These are phyloP conservation scores for Choiromyces venosus DNA, from an alignment of 495 filamentous ascomycete genomes.

Conservation along the genomic window DNA sequence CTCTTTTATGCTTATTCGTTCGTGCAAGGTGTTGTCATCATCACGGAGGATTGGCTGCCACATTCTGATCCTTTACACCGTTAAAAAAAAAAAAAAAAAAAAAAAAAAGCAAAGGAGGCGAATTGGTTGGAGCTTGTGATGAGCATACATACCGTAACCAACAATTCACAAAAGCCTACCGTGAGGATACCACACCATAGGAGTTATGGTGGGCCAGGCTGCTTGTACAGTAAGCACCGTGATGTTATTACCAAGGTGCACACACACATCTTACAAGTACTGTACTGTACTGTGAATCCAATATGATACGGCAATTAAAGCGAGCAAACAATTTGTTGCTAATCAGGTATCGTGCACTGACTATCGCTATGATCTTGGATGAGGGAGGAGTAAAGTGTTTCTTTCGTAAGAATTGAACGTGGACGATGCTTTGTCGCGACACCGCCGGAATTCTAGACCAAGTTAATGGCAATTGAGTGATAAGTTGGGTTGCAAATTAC, in stretches of 20 bases:
- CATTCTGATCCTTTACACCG: neutral
- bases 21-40: neutral
- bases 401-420: slow-evolving; percentile 14
- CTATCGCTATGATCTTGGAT: neutral
- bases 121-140: neutral
- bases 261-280: too few species aligned
- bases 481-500: neutral
- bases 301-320: too few species aligned
- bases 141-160: neutral
- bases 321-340: neutral
- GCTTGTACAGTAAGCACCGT: neutral
- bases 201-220: neutral
- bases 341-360: neutral
- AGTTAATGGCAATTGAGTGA: neutral
- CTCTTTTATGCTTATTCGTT: slow-evolving; percentile 1
- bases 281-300: too few species aligned
- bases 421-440: slow-evolving; percentile 20
- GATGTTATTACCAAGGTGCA: neutral
- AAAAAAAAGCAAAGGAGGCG: slow-evolving; percentile 13
- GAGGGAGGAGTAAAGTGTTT: slow-evolving; percentile 6
- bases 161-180: neutral
- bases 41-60: neutral
- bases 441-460: neutral
- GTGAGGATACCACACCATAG: neutral
- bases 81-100: slow-evolving; percentile 9